Conservation (phyloP, 1,284 basidiomycete genomes). For the Puccinia horiana region DNA sequence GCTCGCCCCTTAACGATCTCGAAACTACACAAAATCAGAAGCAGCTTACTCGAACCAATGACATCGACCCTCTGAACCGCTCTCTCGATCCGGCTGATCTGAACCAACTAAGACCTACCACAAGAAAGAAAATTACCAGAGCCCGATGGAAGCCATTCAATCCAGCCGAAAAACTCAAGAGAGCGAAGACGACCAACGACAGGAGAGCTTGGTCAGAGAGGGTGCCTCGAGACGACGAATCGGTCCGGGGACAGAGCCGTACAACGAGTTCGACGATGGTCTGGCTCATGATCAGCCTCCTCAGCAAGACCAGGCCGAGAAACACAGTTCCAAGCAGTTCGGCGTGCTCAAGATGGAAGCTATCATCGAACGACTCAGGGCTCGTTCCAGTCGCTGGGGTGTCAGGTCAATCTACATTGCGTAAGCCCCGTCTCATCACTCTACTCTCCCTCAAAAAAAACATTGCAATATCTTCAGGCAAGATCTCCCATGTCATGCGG, state of each 20-base stretch:
- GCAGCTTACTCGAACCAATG: too few species aligned
- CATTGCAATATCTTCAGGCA: too few species aligned
- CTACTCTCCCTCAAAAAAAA: background rate
- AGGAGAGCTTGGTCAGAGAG: background rate
- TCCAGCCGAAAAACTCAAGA: background rate
- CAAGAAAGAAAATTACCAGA: too few species aligned
- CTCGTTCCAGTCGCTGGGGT: conserved; percentile 9
- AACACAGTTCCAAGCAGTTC: conserved; percentile 2
- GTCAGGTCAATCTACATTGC: conserved; percentile 14
- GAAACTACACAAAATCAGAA: too few species aligned
- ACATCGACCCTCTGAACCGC: too few species aligned
- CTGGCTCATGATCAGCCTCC: background rate
- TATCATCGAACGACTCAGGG: conserved; percentile 7
- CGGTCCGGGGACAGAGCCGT: background rate
- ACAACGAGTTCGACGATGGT: background rate
- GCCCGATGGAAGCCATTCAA: background rate
- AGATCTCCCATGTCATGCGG: too few species aligned
- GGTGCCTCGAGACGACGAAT: background rate
- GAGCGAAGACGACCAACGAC: background rate
- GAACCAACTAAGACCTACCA: too few species aligned
- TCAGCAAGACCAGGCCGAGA: background rate
- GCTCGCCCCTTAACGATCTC: too few species aligned
- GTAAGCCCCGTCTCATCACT: background rate
- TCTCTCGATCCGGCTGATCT: too few species aligned
- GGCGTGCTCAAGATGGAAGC: conserved; percentile 32